These are phyloP conservation scores for Ophiostoma quercus DNA, from an alignment of 2,329 filamentous ascomycete genomes.

Conservation along the genomic window DNA sequence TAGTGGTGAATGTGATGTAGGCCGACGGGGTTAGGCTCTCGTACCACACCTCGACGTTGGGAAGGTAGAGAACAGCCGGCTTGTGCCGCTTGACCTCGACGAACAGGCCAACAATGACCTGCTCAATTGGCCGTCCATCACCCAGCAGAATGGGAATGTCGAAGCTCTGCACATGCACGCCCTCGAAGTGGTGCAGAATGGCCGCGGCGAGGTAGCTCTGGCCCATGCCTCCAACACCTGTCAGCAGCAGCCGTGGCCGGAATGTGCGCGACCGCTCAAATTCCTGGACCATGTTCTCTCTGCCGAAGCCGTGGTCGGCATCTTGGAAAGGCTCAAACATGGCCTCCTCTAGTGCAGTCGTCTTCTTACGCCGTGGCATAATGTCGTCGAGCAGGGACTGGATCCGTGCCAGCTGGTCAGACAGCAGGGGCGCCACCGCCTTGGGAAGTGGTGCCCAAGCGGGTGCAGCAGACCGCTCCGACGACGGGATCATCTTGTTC, in stretches of 20 bases:
- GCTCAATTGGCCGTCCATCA: conserved; percentile 78
- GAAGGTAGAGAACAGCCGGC: conserved; percentile 91
- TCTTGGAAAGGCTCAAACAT: conserved; percentile 84
- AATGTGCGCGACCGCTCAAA: conserved; percentile 88
- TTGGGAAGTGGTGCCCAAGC: conserved; percentile 76
- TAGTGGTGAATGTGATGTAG: conserved; percentile 74
- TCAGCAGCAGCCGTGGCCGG: conserved; percentile 77
- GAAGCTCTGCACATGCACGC: conserved; percentile 89
- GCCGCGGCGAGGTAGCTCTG: conserved; percentile 84
- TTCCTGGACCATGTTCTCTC: conserved; percentile 68
- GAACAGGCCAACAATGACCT: conserved; percentile 84
- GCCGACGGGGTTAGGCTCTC: conserved; percentile 55
- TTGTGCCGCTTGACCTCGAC: conserved; percentile 90
- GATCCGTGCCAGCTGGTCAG: conserved; percentile 65
- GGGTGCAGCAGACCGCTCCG: conserved; percentile 80
- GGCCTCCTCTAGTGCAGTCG: conserved; percentile 87
- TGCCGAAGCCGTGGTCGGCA: conserved; percentile 74
- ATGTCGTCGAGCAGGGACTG: conserved; percentile 65
- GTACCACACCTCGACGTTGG: conserved; percentile 85
- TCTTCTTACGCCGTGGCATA: conserved; percentile 77
- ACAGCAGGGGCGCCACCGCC: conserved; percentile 73
- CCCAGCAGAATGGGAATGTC: conserved; percentile 82
- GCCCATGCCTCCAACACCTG: conserved; percentile 83
- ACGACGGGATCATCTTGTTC: conserved; percentile 94
- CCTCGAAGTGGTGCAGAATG: conserved; percentile 84